Evolutionary conservation across 2,329 filamentous ascomycete species (phyloP).

Genomic region (Drechslera avenae): DNA sequence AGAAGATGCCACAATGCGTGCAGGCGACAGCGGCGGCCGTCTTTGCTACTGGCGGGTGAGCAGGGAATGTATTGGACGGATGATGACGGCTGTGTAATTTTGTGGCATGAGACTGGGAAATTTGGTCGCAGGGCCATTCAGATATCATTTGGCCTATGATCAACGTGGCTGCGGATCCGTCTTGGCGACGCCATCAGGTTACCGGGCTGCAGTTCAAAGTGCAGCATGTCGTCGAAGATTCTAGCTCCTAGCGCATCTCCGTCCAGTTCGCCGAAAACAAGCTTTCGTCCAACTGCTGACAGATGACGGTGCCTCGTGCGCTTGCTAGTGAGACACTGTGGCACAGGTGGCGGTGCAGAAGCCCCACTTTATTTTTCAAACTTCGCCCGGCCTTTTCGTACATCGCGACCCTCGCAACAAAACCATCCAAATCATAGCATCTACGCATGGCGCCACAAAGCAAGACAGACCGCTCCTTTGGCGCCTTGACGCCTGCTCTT

Average conservation of each 20-base stretch:
- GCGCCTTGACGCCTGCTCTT: conserved; percentile 70
- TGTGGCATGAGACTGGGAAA: conserved; percentile 20
- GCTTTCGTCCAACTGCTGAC: not conserved
- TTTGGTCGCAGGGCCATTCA: conserved; percentile 22
- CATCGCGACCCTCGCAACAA: conserved; percentile 4
- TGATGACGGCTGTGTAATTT: conserved; percentile 18
- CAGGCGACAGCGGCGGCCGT: conserved; percentile 33
- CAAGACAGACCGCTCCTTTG: conserved; percentile 62
- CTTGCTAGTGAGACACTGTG: conserved; percentile 1
- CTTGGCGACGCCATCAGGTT: conserved; percentile 34
- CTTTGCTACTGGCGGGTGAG: conserved; percentile 15
- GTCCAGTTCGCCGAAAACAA: not conserved
- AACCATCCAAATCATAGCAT: conserved; percentile 1
- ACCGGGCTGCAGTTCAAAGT: not conserved
- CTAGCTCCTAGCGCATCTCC: not conserved
- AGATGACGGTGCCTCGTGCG: not conserved
- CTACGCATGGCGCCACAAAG: conserved; percentile 41
- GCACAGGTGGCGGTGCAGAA: conserved; percentile 11
- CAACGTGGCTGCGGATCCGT: conserved; percentile 21
- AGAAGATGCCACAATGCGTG: conserved; percentile 43
- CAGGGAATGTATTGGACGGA: conserved; percentile 8
- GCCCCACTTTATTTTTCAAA: conserved; percentile 26
- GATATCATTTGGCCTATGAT: conserved; percentile 20
- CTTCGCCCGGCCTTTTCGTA: conserved; percentile 9
- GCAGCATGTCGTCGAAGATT: not conserved